Evolutionary conservation across 2,329 filamentous ascomycete genomes (phyloP).

Genomic region (Fusarium stilboides): DNA sequence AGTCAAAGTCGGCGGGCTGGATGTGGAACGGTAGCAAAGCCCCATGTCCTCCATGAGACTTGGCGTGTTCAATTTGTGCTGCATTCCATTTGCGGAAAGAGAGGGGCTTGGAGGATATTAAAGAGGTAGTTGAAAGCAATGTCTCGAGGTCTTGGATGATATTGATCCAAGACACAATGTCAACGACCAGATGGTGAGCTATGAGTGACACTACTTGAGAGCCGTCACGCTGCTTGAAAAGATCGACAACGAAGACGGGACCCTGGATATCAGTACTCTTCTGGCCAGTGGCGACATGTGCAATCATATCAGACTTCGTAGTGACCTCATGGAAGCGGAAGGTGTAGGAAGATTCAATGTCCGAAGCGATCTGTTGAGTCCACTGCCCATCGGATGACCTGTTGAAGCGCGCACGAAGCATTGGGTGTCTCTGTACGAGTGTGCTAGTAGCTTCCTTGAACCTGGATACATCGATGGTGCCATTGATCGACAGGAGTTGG

Average conservation of each 20-base stretch:
- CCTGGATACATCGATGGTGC: slow-evolving; percentile 10
- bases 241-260: slow-evolving; percentile 19
- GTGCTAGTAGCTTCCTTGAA: slow-evolving; percentile 45
- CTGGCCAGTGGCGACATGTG: slow-evolving; percentile 14
- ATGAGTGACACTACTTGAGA: slow-evolving; percentile 51
- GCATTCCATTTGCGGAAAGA: slow-evolving; percentile 58
- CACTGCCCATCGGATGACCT: slow-evolving; percentile 25
- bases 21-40: slow-evolving; percentile 18
- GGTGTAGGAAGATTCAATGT: slow-evolving; percentile 35
- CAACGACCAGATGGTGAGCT: slow-evolving; percentile 58
- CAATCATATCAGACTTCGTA: slow-evolving; percentile 8
- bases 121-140: slow-evolving; percentile 48
- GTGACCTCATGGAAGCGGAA: slow-evolving; percentile 39
- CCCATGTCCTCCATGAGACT: background rate
- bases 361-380: slow-evolving; percentile 46
- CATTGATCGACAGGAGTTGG: slow-evolving; percentile 55
- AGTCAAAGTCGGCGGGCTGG: slow-evolving; percentile 24
- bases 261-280: slow-evolving; percentile 1
- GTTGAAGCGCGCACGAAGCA: slow-evolving; percentile 56
- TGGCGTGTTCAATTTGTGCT: slow-evolving; percentile 54
- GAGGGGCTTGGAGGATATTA: slow-evolving; percentile 43
- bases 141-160: slow-evolving; percentile 61
- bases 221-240: slow-evolving; percentile 5
- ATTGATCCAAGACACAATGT: slow-evolving; percentile 63
- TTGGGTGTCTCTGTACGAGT: slow-evolving; percentile 53